These are phyloP conservation scores for Trifolium subterraneum DNA, from an alignment of 306 rosid genomes.

Conservation along the genomic window DNA sequence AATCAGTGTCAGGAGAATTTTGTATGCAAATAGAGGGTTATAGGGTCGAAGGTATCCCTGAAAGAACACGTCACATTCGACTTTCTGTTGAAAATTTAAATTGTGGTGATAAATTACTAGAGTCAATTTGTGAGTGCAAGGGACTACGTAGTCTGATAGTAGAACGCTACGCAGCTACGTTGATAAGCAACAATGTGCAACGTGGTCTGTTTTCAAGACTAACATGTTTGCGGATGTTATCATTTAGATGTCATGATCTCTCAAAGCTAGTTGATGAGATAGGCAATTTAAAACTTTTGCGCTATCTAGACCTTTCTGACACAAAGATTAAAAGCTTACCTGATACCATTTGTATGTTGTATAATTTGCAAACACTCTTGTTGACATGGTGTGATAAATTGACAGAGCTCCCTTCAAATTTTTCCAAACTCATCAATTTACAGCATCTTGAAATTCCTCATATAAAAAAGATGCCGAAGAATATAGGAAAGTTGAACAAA, in stretches of 20 bases:
- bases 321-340: slow-evolving; percentile 26
- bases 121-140: background rate
- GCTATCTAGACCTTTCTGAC: background rate
- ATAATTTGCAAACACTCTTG: slow-evolving; percentile 40
- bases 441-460: slow-evolving; percentile 28
- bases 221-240: background rate
- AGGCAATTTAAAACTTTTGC: background rate
- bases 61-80: slow-evolving; percentile 30
- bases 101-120: too few relatives aligned
- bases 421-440: slow-evolving; percentile 38
- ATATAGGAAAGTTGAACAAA: slow-evolving; percentile 9
- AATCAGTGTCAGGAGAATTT: background rate
- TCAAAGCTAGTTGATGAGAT: background rate
- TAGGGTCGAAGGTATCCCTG: background rate
- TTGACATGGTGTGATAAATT: background rate
- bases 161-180: accelerated
- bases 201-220: background rate
- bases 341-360: slow-evolving; percentile 34
- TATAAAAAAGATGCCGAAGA: slow-evolving; percentile 31
- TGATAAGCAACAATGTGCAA: background rate
- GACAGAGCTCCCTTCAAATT: slow-evolving; percentile 4
- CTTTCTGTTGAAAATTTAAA: too few relatives aligned
- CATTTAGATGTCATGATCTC: background rate
- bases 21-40: background rate
- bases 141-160: background rate